A percentile compares a stretch with the other conserved stretches of the same genome.
Conservation (phyloP, 805 yeast genomes). For the Diddensiella santjacobensis region DNA sequence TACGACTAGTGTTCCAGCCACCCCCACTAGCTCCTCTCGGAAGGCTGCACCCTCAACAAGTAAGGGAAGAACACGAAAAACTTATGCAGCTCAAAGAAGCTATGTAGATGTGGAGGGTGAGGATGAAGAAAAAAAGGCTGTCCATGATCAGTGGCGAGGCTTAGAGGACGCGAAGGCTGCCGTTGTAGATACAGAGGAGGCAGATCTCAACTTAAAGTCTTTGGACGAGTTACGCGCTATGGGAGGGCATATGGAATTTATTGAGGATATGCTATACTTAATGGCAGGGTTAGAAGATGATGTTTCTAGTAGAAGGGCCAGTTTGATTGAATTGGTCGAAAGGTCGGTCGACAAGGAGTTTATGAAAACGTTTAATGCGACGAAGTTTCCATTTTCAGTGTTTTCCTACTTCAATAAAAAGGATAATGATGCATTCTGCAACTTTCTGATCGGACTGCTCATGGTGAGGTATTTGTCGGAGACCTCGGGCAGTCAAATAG, state of each 20-base stretch:
- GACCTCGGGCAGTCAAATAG: constrained; percentile 12
- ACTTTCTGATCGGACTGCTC: constrained; percentile 14
- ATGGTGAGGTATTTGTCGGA: constrained; percentile 11
- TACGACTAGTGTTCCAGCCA: neutral
- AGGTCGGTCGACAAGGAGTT: constrained; percentile 12
- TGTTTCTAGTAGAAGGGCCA: constrained; percentile 4
- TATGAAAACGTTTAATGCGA: constrained; percentile 13
- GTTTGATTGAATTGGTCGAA: constrained; percentile 17
- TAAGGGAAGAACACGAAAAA: neutral
- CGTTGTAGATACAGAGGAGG: neutral
- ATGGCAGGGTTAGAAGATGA: constrained; percentile 17
- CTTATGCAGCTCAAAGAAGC: neutral
- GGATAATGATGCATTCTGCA: constrained; percentile 8
- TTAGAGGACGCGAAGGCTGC: neutral
- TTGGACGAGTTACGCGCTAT: constrained; percentile 17
- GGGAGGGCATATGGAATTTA: constrained; percentile 16
- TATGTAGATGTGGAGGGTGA: neutral
- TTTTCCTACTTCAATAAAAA: constrained; percentile 5
- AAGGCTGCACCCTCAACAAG: neutral
- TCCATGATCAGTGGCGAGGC: too few relatives aligned
- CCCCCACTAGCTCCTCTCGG: neutral
- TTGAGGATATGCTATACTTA: constrained; percentile 14
- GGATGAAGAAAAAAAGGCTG: neutral
- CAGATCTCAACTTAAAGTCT: constrained; percentile 7
- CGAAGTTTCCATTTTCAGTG: constrained; percentile 13